Percentiles rank a stretch among this genome's conserved stretches.
Evolutionary conservation across 1,284 basidiomycete species (phyloP).

Genomic region (Leccinum huronense): DNA sequence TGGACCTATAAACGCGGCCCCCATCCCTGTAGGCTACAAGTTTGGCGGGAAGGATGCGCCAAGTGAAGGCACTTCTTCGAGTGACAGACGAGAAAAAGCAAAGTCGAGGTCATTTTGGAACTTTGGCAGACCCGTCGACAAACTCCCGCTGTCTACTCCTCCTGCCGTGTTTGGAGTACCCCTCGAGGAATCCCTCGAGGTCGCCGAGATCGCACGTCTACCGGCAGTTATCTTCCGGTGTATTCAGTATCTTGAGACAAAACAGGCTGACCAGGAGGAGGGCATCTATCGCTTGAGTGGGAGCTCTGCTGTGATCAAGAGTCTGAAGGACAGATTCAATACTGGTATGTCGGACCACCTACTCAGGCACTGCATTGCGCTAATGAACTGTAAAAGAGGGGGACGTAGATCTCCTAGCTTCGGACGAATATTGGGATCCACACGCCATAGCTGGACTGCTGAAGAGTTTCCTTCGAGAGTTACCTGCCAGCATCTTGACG

Average conservation of each 20-base stretch:
- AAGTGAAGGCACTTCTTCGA: slow-evolving; percentile 43
- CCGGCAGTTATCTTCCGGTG: slow-evolving; percentile 95
- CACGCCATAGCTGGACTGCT: slow-evolving; percentile 92
- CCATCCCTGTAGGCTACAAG: slow-evolving; percentile 86
- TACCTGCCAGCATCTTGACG: slow-evolving; percentile 90
- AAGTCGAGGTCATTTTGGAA: slow-evolving; percentile 90
- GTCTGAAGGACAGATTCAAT: slow-evolving; percentile 91
- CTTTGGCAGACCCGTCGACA: slow-evolving; percentile 62
- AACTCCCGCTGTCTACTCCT: slow-evolving; percentile 45
- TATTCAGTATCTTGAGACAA: slow-evolving; percentile 86
- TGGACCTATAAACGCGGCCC: slow-evolving; percentile 82
- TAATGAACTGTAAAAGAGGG: slow-evolving; percentile 59
- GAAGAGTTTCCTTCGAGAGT: slow-evolving; percentile 87
- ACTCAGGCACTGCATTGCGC: slow-evolving; percentile 10
- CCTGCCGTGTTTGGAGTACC: slow-evolving; percentile 89
- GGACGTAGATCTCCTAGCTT: slow-evolving; percentile 82
- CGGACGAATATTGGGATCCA: slow-evolving; percentile 91
- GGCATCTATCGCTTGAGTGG: slow-evolving; percentile 96
- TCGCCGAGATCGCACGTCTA: slow-evolving; percentile 85
- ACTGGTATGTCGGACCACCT: slow-evolving; percentile 49
- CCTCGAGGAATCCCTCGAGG: slow-evolving; percentile 83
- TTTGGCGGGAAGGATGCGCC: slow-evolving; percentile 71
- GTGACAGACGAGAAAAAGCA: slow-evolving; percentile 81
- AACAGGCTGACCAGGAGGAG: slow-evolving; percentile 93
- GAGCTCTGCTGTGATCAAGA: slow-evolving; percentile 92